Evolutionary conservation across 345 rosid genomes (phyloP).

Genomic region (Syzygium grande): DNA sequence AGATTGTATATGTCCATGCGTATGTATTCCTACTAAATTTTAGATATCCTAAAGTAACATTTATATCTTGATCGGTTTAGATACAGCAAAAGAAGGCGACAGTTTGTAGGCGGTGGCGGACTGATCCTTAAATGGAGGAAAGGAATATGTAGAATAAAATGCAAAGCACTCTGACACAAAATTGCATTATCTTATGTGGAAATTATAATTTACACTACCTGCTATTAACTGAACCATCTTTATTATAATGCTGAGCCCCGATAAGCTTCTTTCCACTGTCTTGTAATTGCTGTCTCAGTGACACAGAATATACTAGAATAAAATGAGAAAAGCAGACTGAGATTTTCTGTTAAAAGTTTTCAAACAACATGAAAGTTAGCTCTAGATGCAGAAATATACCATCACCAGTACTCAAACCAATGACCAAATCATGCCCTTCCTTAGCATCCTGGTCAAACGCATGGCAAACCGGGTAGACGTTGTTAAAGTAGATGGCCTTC

Average conservation of each 20-base stretch:
- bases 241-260: constrained; percentile 91
- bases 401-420: constrained; percentile 93
- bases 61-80: neutral
- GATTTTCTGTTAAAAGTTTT: neutral
- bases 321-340: constrained; percentile 11
- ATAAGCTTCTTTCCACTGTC: constrained; percentile 95
- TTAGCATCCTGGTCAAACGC: constrained; percentile 91
- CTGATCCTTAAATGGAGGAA: neutral
- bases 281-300: constrained; percentile 96
- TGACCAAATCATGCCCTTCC: constrained; percentile 97
- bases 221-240: constrained; percentile 80
- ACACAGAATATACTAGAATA: constrained; percentile 89
- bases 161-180: neutral
- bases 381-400: constrained; percentile 38
- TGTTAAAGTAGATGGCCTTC: constrained; percentile 94
- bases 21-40: neutral
- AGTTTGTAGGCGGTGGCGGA: neutral
- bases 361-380: neutral
- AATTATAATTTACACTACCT: neutral
- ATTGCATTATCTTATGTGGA: neutral
- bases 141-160: neutral
- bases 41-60: neutral
- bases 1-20: neutral
- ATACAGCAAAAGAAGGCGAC: neutral
- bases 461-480: constrained; percentile 89